Evolutionary conservation across 176 grass and related monocot genomes (phyloP), one percentile per base, ranked within the genome.

Genomic region (Avena eriantha): DNA sequence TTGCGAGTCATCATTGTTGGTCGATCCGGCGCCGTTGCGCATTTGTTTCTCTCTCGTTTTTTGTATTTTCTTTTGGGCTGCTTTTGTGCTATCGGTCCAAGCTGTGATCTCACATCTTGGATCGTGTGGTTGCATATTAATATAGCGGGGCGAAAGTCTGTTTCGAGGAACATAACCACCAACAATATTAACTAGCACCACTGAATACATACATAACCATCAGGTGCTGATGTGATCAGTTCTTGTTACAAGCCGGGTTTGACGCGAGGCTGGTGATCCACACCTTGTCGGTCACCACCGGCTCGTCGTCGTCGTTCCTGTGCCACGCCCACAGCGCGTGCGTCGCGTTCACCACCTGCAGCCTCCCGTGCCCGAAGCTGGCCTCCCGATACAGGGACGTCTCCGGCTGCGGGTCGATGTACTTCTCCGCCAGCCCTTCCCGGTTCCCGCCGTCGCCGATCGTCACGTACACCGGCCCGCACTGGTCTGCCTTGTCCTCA

Each of bases 371-470:
- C 13, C 71, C 71, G 45, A 74, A 74, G 71, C 71, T 74, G 12
- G 72, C 72, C 72, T 75, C 72, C 23, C 72, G 72, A 3, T 10
- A 75, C 72, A 75, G 6, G 5, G 72, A 75, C 72, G 72, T 75
- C 41, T 14, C 4, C 22, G 72, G 72, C 72, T 75, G 72, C 23
- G 72, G 72, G 1, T 75, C 72, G 72, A 75, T 75, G 72, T 75
- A 75, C 22, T 75, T 75, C 46, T 75, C 72, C 22, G 72, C 72
- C 0, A 75, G 72, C 23, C 72, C 72, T 51, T 75, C 72, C 46
- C 72, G 72, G 72, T 75, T 75, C 3, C 72, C 72, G 72, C 72
- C 72, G 46, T 75, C 72, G 46, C 72, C 72, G 72, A 75, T 75
- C 7, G 72, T 75, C 46, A 75, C 72, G 46, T 75, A 75, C 72